A percentile compares a stretch with the other conserved stretches of the same genome.
phyloP scores from a whole-genome alignment of 805 yeast species.

The Candida bentonensis region DNA sequence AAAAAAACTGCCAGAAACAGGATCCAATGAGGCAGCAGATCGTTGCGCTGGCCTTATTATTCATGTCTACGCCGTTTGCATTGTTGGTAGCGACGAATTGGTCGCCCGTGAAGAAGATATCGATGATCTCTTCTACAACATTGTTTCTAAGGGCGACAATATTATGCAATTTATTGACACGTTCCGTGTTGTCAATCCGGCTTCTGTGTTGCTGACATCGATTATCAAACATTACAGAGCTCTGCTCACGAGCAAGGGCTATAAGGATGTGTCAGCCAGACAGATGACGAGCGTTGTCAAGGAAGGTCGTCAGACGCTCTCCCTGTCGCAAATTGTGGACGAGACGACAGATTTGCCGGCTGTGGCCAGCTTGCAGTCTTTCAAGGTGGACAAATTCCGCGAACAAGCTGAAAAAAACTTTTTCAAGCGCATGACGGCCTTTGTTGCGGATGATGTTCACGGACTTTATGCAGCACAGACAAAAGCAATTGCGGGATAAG shows the following conservation, averaged over 20 bases:
- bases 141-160: constrained; percentile 16
- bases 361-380: constrained; percentile 1
- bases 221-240: constrained; percentile 10
- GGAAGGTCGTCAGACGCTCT: constrained; percentile 16
- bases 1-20: constrained; percentile 3
- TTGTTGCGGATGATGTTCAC: constrained; percentile 11
- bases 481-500: neutral
- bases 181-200: constrained; percentile 2
- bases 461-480: constrained; percentile 6
- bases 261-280: constrained; percentile 11
- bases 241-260: constrained; percentile 7
- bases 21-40: constrained; percentile 2
- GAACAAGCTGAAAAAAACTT: constrained; percentile 14
- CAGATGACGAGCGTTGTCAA: constrained; percentile 17
- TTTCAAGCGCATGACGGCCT: constrained; percentile 11
- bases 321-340: constrained; percentile 9
- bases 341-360: constrained; percentile 4
- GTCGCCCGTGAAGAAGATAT: constrained; percentile 18
- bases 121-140: constrained; percentile 20
- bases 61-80: constrained; percentile 15
- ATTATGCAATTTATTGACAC: constrained; percentile 7
- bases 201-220: constrained; percentile 8
- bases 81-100: constrained; percentile 20
- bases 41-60: constrained; percentile 10
- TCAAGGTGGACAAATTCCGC: constrained; percentile 3